Evolutionary conservation across 2,329 filamentous ascomycete genomes (phyloP).

Genomic region (Cordyceps tenuipes): DNA sequence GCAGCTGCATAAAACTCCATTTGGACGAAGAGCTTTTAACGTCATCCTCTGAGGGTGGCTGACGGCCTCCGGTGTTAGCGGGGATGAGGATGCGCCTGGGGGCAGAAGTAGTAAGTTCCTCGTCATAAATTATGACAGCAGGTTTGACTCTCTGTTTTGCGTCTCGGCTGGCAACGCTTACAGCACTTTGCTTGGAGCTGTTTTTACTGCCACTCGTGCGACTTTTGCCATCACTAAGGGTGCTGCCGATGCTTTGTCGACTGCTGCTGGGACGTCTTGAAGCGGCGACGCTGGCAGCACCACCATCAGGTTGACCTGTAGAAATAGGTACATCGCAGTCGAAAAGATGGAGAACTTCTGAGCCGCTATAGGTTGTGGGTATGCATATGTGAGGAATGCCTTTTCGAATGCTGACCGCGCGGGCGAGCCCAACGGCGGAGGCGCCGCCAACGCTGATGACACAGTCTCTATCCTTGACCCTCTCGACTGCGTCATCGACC

Average conservation of each 20-base stretch:
- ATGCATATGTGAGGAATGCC: slow-evolving; percentile 50
- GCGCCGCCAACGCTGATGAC: slow-evolving; percentile 55
- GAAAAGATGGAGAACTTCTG: slow-evolving; percentile 48
- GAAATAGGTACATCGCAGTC: slow-evolving; percentile 7
- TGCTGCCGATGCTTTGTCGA: slow-evolving; percentile 9
- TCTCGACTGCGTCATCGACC: slow-evolving; percentile 21
- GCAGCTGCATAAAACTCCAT: slow-evolving; percentile 30
- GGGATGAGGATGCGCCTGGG: slow-evolving; percentile 23
- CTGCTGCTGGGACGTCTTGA: slow-evolving; percentile 2
- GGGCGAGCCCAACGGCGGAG: slow-evolving; percentile 52
- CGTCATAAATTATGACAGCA: slow-evolving; percentile 30
- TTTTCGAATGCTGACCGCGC: slow-evolving; percentile 44
- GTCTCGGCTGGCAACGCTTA: slow-evolving; percentile 14
- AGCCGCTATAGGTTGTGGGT: slow-evolving; percentile 51
- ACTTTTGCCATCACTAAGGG: slow-evolving; percentile 3
- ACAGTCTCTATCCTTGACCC: slow-evolving; percentile 38
- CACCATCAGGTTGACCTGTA: slow-evolving; percentile 12
- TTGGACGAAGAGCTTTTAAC: slow-evolving; percentile 13
- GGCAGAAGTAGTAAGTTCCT: slow-evolving; percentile 25
- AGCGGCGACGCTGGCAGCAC: background rate
- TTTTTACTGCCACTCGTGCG: slow-evolving; percentile 11
- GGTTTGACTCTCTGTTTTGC: slow-evolving; percentile 18
- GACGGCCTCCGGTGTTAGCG: slow-evolving; percentile 6
- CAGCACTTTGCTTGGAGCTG: slow-evolving; percentile 5
- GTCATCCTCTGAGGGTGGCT: slow-evolving; percentile 16